Evolutionary conservation across 768 basidiomycete genomes (phyloP), one percentile per base, ranked within the genome.

Genomic region (Rossbeevera mucosa): DNA sequence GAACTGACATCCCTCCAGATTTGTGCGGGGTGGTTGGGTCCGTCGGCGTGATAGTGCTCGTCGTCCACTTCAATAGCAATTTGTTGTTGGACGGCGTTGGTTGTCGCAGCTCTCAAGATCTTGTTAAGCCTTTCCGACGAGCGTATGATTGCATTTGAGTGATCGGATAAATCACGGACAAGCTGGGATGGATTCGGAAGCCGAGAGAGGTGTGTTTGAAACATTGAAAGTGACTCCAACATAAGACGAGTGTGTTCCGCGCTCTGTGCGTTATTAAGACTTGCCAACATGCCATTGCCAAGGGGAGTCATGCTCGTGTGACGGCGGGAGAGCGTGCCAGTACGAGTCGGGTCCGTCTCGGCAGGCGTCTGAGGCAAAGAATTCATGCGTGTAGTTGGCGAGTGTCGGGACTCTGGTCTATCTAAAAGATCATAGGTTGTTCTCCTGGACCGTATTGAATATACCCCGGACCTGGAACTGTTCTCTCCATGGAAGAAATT

Each of bases 61-160:
- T 76, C 80, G 9, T 79, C 79, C 2, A 91, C 82, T 64, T 92
- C 90, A 0, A 84, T 80, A 33, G 86, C 80, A 44, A 93, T 85
- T 67, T 90, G 86, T 49, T 80, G 76, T 56, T 89, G 86, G 47
- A 91, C 66, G 1, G 90, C 84, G 38, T 74, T 69, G 50, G 75
- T 71, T 13, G 81, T 83, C 2, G 78, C 81, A 1, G 67, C 62
- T 43, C 82, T 74, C 59, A 91, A 66, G 57, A 86, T 71, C 47
- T 60, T 76, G 59, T 88, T 87, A 50, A 93, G 69, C 55, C 77
- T 75, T 54, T 87, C 84, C n/a, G 87, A 79, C 26, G 81, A 75
- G 46, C 76, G 73, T 12, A 86, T 85, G 26, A 90, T 76, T 14
- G 72, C 73, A 61, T 83, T 80, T 2, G 90, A 86, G 46, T 74